Conservation (phyloP, 2,329 filamentous ascomycete species). For the Phyllosticta citrichinensis region DNA sequence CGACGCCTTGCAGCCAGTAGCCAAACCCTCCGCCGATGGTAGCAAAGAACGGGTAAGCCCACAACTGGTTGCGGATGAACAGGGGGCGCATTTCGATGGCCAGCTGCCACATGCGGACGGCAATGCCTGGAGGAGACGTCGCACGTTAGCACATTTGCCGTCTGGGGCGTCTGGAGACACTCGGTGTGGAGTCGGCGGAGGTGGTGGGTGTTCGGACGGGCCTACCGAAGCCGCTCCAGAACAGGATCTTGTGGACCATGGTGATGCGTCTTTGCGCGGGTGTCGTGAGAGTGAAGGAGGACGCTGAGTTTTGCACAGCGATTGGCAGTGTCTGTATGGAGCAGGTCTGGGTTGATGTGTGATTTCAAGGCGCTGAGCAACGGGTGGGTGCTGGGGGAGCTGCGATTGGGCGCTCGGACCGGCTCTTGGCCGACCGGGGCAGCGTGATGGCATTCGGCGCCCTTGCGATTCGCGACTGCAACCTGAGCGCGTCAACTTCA, state of each 20-base stretch:
- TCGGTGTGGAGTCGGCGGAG: slow-evolving; percentile 7
- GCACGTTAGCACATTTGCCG: slow-evolving; percentile 12
- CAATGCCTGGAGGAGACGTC: slow-evolving; percentile 55
- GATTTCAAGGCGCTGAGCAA: neutral
- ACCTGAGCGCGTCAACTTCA: neutral
- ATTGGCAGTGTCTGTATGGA: neutral
- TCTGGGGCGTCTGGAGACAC: neutral
- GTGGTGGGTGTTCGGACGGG: slow-evolving; percentile 18
- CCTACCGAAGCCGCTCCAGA: slow-evolving; percentile 89
- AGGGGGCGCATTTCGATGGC: slow-evolving; percentile 97
- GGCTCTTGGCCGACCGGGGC: neutral
- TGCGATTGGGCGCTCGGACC: neutral
- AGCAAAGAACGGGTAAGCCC: slow-evolving; percentile 87
- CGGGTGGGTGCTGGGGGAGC: neutral
- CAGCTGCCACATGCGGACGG: slow-evolving; percentile 89
- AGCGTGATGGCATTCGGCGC: neutral
- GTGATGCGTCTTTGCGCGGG: slow-evolving; percentile 13
- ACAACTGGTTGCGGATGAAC: slow-evolving; percentile 73
- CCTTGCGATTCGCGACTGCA: neutral
- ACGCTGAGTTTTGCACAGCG: neutral
- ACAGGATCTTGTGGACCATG: slow-evolving; percentile 54
- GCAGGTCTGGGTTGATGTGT: slow-evolving; percentile 1
- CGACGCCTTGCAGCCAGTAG: slow-evolving; percentile 91
- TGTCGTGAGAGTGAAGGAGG: neutral
- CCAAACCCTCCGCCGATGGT: slow-evolving; percentile 82